Evolutionary conservation across 306 rosid genomes (phyloP).

Genomic region (Cicer bijugum): DNA sequence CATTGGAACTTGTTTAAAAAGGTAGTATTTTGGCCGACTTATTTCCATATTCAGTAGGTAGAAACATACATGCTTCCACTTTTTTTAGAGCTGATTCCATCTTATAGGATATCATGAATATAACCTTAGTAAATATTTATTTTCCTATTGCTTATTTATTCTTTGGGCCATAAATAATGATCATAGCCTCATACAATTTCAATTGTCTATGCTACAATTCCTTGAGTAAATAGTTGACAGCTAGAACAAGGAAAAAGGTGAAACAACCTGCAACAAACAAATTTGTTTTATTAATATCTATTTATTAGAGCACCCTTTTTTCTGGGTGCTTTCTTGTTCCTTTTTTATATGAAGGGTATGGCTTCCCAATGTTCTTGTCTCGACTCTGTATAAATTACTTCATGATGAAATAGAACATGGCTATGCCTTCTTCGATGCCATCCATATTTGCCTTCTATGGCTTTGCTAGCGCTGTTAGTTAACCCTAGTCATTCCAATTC

Average conservation of each 20-base stretch:
- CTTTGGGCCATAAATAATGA: conserved; percentile 12
- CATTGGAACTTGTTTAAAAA: conserved; percentile 22
- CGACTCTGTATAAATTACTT: conserved; percentile 1
- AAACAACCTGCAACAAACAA: conserved; percentile 21
- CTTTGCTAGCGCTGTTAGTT: background rate
- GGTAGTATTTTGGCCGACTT: conserved; percentile 36
- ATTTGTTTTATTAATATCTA: background rate
- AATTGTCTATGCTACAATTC: background rate
- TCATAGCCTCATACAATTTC: background rate
- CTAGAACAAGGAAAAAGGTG: conserved; percentile 27
- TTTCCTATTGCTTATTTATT: conserved; percentile 9
- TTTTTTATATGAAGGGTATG: conserved; percentile 10
- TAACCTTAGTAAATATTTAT: background rate
- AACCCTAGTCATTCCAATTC: background rate
- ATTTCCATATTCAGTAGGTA: conserved; percentile 22
- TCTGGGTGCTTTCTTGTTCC: conserved; percentile 1
- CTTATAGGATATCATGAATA: conserved; percentile 11
- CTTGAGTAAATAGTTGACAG: background rate
- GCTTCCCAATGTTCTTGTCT: conserved; percentile 10
- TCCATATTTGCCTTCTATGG: background rate
- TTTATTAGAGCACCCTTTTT: conserved; percentile 7
- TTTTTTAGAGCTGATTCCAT: conserved; percentile 30
- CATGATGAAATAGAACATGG: background rate
- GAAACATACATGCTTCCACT: conserved; percentile 17
- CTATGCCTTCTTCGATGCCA: background rate